Percentiles rank a stretch among this genome's conserved stretches.
Conservation (phyloP, 306 rosid species). For the Casuarina cunninghamiana region DNA sequence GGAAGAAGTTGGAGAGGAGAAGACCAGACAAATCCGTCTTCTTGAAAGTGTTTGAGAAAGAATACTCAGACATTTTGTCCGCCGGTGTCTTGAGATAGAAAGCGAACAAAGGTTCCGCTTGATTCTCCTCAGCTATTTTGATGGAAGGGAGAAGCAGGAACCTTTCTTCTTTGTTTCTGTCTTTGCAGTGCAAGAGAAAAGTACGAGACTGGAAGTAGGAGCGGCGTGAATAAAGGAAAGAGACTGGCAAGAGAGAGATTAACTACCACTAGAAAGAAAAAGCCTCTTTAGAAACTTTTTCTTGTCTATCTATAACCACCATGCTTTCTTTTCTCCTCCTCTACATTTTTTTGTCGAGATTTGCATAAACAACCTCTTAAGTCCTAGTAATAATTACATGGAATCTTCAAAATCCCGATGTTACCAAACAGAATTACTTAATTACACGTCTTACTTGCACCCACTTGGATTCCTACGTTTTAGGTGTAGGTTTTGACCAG, state of each 20-base stretch:
- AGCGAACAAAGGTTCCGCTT: constrained; percentile 23
- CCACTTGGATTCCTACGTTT: no score
- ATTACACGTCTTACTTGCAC: no score
- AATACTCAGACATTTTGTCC: constrained; percentile 53
- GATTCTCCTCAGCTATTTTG: constrained; percentile 17
- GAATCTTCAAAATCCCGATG: background rate
- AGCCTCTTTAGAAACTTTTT: constrained; percentile 53
- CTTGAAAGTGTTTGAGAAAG: constrained; percentile 46
- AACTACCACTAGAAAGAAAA: constrained; percentile 36
- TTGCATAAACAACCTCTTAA: constrained; percentile 12
- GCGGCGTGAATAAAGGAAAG: constrained; percentile 91
- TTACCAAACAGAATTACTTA: background rate
- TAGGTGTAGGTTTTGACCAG: no score
- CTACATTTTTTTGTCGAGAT: constrained; percentile 6
- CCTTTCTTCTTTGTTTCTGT: constrained; percentile 27
- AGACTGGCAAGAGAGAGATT: constrained; percentile 29
- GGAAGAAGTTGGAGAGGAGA: constrained; percentile 41
- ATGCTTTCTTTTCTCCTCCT: constrained; percentile 20
- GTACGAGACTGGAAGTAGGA: constrained; percentile 39
- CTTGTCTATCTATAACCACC: constrained; percentile 46
- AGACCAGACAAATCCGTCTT: constrained; percentile 41
- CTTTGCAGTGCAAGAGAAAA: constrained; percentile 32
- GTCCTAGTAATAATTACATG: constrained; percentile 11
- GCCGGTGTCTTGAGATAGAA: constrained; percentile 27
- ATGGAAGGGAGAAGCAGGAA: constrained; percentile 28